These are phyloP conservation scores for Tuber aestivum DNA, from an alignment of 495 filamentous ascomycete species.

Conservation along the genomic window DNA sequence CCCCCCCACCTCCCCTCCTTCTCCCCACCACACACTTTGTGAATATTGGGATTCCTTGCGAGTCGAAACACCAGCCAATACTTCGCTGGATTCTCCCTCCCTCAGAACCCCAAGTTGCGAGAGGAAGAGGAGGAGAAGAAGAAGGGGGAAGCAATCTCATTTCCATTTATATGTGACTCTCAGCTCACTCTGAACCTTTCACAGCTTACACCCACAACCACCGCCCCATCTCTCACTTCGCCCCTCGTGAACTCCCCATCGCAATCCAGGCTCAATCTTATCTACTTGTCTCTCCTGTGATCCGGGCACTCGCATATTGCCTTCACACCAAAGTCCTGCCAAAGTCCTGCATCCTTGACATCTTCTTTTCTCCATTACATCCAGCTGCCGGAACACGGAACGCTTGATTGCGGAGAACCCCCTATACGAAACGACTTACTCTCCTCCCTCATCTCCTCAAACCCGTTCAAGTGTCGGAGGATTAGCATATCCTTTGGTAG, in stretches of 20 bases:
- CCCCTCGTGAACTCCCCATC: slow-evolving; percentile 10
- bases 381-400: neutral
- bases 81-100: slow-evolving; percentile 11
- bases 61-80: slow-evolving; percentile 32
- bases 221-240: slow-evolving; percentile 11
- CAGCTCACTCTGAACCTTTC: slow-evolving; percentile 14
- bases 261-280: slow-evolving; percentile 11
- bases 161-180: slow-evolving; percentile 33
- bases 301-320: slow-evolving; percentile 9
- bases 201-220: slow-evolving; percentile 10
- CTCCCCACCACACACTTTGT: slow-evolving; percentile 20
- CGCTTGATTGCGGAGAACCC: neutral
- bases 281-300: slow-evolving; percentile 13
- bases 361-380: neutral
- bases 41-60: slow-evolving; percentile 21
- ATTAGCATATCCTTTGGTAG: slow-evolving; percentile 7
- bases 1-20: neutral
- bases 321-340: neutral
- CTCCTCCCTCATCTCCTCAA: slow-evolving; percentile 15
- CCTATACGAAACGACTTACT: slow-evolving; percentile 24
- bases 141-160: slow-evolving; percentile 3
- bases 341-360: neutral
- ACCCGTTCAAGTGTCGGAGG: slow-evolving; percentile 22
- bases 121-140: slow-evolving; percentile 6
- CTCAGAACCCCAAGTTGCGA: neutral